Conservation (phyloP, 2,329 filamentous ascomycete species). For the Monosporascus sp. region DNA sequence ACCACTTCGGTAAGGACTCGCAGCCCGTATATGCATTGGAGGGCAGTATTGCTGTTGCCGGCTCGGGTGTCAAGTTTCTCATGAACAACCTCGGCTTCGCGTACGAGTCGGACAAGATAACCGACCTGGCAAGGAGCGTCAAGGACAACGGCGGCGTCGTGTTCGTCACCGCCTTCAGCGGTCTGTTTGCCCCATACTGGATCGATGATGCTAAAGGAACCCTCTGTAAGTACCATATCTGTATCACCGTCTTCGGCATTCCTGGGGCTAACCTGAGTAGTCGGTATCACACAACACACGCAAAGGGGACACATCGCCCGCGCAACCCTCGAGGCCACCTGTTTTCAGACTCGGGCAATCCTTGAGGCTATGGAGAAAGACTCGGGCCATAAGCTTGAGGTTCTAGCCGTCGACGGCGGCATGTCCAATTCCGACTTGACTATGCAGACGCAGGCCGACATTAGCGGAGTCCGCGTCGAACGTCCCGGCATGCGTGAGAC, state of each 20-base stretch:
- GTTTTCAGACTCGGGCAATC: slow-evolving; percentile 89
- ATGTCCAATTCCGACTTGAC: slow-evolving; percentile 84
- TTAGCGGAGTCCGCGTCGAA: slow-evolving; percentile 77
- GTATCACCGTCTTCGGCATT: background rate
- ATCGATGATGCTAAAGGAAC: slow-evolving; percentile 90
- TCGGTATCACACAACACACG: slow-evolving; percentile 82
- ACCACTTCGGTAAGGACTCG: slow-evolving; percentile 62
- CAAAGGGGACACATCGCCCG: slow-evolving; percentile 81
- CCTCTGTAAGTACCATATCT: slow-evolving; percentile 53
- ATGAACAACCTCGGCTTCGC: slow-evolving; percentile 61
- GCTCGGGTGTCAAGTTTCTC: slow-evolving; percentile 73
- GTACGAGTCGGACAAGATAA: slow-evolving; percentile 44
- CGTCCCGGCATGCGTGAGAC: slow-evolving; percentile 87
- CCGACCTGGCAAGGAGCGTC: slow-evolving; percentile 47
- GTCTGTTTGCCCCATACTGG: slow-evolving; percentile 91
- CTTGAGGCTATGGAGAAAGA: slow-evolving; percentile 88
- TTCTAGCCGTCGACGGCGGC: slow-evolving; percentile 80
- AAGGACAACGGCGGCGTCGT: slow-evolving; percentile 76
- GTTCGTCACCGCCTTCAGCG: slow-evolving; percentile 86
- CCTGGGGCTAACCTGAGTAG: slow-evolving; percentile 30
- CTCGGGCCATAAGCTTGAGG: slow-evolving; percentile 67
- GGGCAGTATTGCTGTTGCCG: slow-evolving; percentile 78
- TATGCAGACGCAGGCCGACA: slow-evolving; percentile 88
- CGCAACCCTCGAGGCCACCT: slow-evolving; percentile 85
- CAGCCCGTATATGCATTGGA: slow-evolving; percentile 75